phyloP scores from a whole-genome alignment of 257 asterid genomes.

The Solanum bulbocastanum region DNA sequence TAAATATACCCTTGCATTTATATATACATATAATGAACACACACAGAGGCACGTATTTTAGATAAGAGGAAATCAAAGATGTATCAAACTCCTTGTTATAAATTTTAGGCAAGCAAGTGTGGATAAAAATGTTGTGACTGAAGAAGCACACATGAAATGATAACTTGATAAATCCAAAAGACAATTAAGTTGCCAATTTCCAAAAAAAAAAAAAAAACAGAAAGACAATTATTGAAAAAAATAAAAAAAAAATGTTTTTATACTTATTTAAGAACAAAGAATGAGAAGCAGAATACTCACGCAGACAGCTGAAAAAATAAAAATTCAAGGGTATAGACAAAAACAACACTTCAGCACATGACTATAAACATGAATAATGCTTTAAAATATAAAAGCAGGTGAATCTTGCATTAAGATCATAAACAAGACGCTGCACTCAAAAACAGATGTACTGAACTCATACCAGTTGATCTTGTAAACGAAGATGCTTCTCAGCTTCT shows the following conservation, averaged over 20 bases:
- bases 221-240: neutral
- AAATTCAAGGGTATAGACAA: neutral
- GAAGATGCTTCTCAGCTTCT: conserved; percentile 93
- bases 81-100: neutral
- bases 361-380: neutral
- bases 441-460: neutral
- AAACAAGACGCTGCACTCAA: neutral
- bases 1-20: neutral
- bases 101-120: neutral
- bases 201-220: neutral
- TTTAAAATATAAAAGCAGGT: neutral
- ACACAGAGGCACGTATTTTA: neutral
- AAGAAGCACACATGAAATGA: neutral
- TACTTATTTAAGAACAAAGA: neutral
- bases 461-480: conserved; percentile 85
- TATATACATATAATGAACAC: neutral
- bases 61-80: neutral
- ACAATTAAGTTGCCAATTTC: neutral
- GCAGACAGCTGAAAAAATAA: neutral
- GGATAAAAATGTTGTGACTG: neutral
- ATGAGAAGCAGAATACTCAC: neutral
- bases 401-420: neutral
- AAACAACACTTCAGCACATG: neutral
- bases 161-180: neutral
- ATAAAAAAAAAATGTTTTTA: neutral